Evolutionary conservation across 352 stramenopile genomes (phyloP).

Genomic region (Pythium dissotocum): DNA sequence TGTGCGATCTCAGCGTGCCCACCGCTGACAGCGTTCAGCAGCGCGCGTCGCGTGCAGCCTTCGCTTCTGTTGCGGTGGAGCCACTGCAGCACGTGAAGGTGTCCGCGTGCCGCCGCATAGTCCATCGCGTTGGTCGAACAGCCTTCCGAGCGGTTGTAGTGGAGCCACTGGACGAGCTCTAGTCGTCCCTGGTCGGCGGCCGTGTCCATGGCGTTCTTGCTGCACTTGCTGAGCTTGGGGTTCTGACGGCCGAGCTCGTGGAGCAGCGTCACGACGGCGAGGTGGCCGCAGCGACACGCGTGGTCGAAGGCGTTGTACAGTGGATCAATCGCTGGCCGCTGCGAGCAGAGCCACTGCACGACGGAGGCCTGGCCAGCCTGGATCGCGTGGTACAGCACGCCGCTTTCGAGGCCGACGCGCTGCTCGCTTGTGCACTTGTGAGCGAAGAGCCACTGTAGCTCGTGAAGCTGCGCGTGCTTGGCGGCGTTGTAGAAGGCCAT

Average conservation of each 20-base stretch:
- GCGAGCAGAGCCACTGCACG: conserved; percentile 9
- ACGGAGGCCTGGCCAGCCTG: conserved; percentile 2
- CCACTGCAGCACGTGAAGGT: conserved; percentile 16
- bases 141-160: conserved; percentile 7
- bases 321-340: neutral
- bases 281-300: conserved; percentile 14
- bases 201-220: conserved; percentile 14
- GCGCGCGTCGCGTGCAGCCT: conserved; percentile 12
- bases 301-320: conserved; percentile 21
- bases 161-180: conserved; percentile 21
- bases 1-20: conserved; percentile 5
- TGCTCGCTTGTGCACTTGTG: conserved; percentile 4
- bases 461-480: neutral
- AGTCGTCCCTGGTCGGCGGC: conserved; percentile 19
- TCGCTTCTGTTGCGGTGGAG: conserved; percentile 10
- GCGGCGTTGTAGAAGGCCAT: conserved; percentile 22
- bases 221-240: conserved; percentile 1
- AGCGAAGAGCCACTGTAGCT: conserved; percentile 19
- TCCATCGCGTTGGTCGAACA: conserved; percentile 23
- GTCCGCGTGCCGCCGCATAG: conserved; percentile 7
- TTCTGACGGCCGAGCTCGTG: neutral
- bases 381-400: conserved; percentile 14
- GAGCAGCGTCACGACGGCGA: conserved; percentile 12
- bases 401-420: neutral
- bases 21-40: conserved; percentile 6